Base-by-base conservation (phyloP, 202 grass and related monocot genomes). In the Dendrocalamus latiflorus region DNA sequence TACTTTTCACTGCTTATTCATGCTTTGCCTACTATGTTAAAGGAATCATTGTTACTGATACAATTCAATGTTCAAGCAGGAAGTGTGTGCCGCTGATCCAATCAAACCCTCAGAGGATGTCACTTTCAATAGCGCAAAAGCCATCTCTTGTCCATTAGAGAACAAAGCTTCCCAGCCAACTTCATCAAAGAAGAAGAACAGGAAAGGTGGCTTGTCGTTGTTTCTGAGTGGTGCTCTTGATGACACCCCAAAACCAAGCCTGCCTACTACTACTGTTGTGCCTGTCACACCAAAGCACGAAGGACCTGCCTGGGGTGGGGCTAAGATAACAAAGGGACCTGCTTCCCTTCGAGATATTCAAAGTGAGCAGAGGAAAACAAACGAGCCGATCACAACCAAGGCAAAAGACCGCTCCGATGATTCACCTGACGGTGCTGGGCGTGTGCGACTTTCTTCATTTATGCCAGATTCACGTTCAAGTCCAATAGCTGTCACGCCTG, bases 191-290 rank as follows among this genome's bases (percentile, higher is more conserved):
- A 99, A 99, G 90, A 99, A 99, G 71, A 95, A 91, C 25, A 90
- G 86, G 78, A 99, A 95, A 89, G 96, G 93, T 70, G 96, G 96
- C 28, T 55, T 99, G 54, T 99, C 96, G 6, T 70, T 95, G 87
- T 99, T 99, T 84, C 78, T 99, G 76, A 95, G 85, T 78, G 93
- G 96, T 86, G 96, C 96, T 90, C 93, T 99, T 53, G 96, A 99
- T 70, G 91, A 94, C 84, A 83, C 89, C 80, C 88, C 91, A 44
- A 95, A 89, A 81, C 83, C 68, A 83, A 85, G 73, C 43, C 75
- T 4, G 1, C 84, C 90, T 66, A 38, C 69, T n/a, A n/a, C n/a
- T 42, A 63, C 73, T 59, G 77, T 70, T 81, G 85, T 75, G 65
- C 53, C 15, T 76, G 75, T 72, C 34, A 77, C 65, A 18, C 91